Evolutionary conservation across 2,329 filamentous ascomycete species (phyloP).

Genomic region (Sclerotinia nivalis): DNA sequence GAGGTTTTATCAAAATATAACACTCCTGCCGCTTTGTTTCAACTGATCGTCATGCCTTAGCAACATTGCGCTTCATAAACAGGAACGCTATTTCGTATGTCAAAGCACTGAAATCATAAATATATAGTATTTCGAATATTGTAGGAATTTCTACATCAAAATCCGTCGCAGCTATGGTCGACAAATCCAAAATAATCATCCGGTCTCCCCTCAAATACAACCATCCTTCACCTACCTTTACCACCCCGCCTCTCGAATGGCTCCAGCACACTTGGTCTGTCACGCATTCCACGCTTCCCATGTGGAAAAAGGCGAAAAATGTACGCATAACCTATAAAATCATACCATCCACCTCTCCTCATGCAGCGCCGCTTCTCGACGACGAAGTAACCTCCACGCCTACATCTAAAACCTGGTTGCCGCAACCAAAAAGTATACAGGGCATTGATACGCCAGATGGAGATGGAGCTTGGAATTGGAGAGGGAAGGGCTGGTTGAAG

Average conservation of each 20-base stretch:
- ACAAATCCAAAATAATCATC: conserved; percentile 19
- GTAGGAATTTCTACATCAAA: background rate
- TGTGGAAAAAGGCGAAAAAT: conserved; percentile 81
- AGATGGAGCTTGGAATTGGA: conserved; percentile 66
- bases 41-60: conserved; percentile 16
- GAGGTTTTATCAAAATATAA: background rate
- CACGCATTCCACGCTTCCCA: conserved; percentile 72
- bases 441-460: conserved; percentile 61
- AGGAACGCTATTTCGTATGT: background rate
- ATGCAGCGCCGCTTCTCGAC: conserved; percentile 51
- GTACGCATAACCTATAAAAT: conserved; percentile 75
- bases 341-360: conserved; percentile 43
- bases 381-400: conserved; percentile 70
- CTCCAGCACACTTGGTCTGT: conserved; percentile 70
- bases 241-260: conserved; percentile 49
- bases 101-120: background rate
- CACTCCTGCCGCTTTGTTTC: conserved; percentile 16
- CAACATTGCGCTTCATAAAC: conserved; percentile 6
- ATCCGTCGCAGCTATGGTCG: background rate
- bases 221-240: conserved; percentile 23
- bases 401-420: conserved; percentile 46
- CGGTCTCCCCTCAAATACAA: conserved; percentile 28
- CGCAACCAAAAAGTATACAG: conserved; percentile 58
- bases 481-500: conserved; percentile 72
- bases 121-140: background rate